Evolutionary conservation across 148 eudicot genomes (phyloP), one percentile per base, ranked within the genome.

Genomic region (Rheum nobile): DNA sequence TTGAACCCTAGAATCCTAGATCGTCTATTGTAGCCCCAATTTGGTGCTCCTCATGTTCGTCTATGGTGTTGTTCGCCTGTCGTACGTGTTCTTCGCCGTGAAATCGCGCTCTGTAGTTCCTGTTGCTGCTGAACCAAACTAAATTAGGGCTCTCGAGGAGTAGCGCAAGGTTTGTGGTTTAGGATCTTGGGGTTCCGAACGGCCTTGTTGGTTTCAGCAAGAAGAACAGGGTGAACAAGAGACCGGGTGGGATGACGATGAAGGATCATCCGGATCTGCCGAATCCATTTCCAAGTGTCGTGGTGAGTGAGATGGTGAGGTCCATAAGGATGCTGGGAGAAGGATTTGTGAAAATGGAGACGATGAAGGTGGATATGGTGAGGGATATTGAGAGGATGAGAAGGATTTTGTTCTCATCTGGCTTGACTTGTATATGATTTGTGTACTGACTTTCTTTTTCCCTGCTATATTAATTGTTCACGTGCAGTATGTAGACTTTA

Each of bases 351-450:
- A 88, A 76, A 79, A 87, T 85, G 88, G 92, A 91, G 80, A 88
- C 75, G 81, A 85, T 84, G 89, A 90, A 85, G 83, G 85, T 90
- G 86, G 91, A 88, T 1, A 84, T 89, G 91, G 88, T 84, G 12
- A 76, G 84, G 55, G 94, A 87, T 50, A 79, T 90, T 24, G 91
- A 90, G 79, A 76, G 75, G 50, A 84, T 81, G 83, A 72, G 94
- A 29, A 87, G n/a, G n/a, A n/a, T n/a, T n/a, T n/a, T n/a, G n/a
- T n/a, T n/a, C n/a, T n/a, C n/a, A n/a, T n/a, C n/a, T n/a, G n/a
- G n/a, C n/a, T n/a, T n/a, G n/a, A n/a, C n/a, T n/a, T n/a, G n/a
- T n/a, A n/a, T n/a, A 57, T 28, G 17, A 10, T 61, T 10, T 61
- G 21, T 34, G 1, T 19, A 59, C 32, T 59, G 31, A 59, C 34